Evolutionary conservation across 106 monocot genomes (phyloP), one percentile per base, ranked within the genome.

Genomic region (Allium sativum): DNA sequence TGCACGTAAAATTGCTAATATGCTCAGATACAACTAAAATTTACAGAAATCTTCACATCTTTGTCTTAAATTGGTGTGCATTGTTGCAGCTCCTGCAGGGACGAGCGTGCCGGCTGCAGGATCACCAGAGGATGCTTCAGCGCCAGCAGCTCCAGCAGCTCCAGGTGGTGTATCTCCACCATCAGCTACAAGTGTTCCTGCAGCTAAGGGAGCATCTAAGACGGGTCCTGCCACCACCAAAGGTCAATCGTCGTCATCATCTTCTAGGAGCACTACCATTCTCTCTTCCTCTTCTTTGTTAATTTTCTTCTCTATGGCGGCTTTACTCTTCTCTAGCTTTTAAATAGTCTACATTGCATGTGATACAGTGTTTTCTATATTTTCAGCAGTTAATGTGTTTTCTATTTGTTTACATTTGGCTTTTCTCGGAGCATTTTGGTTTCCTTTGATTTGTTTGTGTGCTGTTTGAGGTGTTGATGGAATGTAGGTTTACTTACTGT

Each of bases 81-180:
- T 11, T 17, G 14, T 45, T 62, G 47, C 45, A 62, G 62, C 46
- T 62, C 62, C 45, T 12, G 10, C 62, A 6, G 54, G 46, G 8
- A 3, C 45, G 6, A 46, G 17, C 8, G 43, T 17, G 42, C 60
- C 66, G 18, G 50, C 45, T 14, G 55, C 55, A 7, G 55, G 44
- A 56, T 20, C 67, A 18, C 18, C 67, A 42, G 19, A 55, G 55
- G 44, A 15, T 17, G 56, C 67, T 15, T 48, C 58, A n/a, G 47
- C 60, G 9, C 52, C 73, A 42, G 52, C 43, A 22, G 17, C 56
- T 4, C 56, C 58, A 0, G 48, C 65, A 17, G 44, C 71, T 13
- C 55, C 71, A 7, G 45, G 41, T n/a, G 51, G 59, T 7, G 42
- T 40, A 42, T 50, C 40, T 15, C 55, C 55, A 18, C 47, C 72